Evolutionary conservation across 78 protist genomes (phyloP), one percentile per base, ranked within the genome.

Genomic region (Dictyostelium firmibasis): DNA sequence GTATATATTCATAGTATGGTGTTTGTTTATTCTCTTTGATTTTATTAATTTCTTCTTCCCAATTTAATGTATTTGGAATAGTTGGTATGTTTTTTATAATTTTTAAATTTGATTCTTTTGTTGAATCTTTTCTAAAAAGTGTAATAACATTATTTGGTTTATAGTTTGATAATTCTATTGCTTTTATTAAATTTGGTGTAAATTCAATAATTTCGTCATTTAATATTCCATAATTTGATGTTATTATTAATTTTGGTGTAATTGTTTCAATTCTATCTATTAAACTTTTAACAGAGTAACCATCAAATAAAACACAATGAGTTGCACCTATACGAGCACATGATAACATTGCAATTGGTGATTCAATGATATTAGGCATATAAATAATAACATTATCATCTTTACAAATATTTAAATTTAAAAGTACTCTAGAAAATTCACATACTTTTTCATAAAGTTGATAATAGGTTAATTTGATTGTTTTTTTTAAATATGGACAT

Each of bases 311-410:
- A 1, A 44, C 38, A 72, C 76, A 69, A 44, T 84, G 98, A 3
- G 98, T 75, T 14, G 98, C 99, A 57, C 99, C 99, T 20, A 98
- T 87, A 13, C 99, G 79, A 43, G 99, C 98, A 64, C 99, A 98
- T 67, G 99, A 98, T 33, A 98, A 97, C 98, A 98, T 98, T 33
- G 98, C 85, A 16, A 95, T 47, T 13, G 78, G 72, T 4, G 36
- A 20, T 92, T 97, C 97, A 23, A 86, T 50, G 16, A 88, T 36
- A 97, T 94, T 98, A n/a, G 99, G 97, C 97, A 98, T 83, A 93
- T 97, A 98, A 57, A 98, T 97, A 36, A 91, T 53, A 36, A 98
- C 99, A 29, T 84, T 83, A 84, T 98, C 98, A 31, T 99, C 98
- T 60, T 92, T 86, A 50, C 50, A 1, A 41, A 97, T 95, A n/a